Evolutionary conservation across 1,284 basidiomycete genomes (phyloP), one percentile per base, ranked within the genome.

Genomic region (Rhodotorula sp.): DNA sequence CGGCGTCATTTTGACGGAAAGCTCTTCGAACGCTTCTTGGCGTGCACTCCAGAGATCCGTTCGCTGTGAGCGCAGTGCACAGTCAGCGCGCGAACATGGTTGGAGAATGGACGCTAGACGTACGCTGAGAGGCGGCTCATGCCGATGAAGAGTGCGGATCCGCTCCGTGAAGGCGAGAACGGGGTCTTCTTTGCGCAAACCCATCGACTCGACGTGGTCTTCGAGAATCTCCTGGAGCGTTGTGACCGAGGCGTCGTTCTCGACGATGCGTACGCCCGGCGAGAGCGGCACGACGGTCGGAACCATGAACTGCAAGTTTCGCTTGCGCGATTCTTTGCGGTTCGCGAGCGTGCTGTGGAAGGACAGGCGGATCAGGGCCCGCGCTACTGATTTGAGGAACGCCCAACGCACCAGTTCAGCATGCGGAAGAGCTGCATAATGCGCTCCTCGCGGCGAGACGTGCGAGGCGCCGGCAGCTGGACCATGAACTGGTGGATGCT

Each of bases 191-290:
- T 90, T 86, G 13, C 88, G 86, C 74, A 95, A 87, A 22, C 91
- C 89, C 58, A 83, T 84, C 69, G 87, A 85, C 73, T 89, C 86
- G 79, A 93, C 95, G 79, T 93, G 89, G 53, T 89, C 86, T 79
- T 99, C 96, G 80, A 91, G 94, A 66, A 99, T 90, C 76, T 99
- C 97, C 73, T 92, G 92, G 67, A 99, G 82, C 29, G 89, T 90
- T 75, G 95, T 86, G 77, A 96, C 94, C 0, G 94, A 94, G 1
- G 90, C 86, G 81, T 99, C 94, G 73, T 90, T 92, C 80, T 96
- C 92, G 67, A 96, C 86, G 53, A 99, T 83, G 51, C 96, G 89
- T 51, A 96, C 85, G 73, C 84, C 88, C 1, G 92, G 90, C 57
- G 90, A 90, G 74, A 94, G 89, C 1, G 93, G 90, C 49, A 99